Percentiles rank a stretch among this genome's conserved stretches.
Evolutionary conservation across 179 eudicot genomes (phyloP).

Genomic region (Corrigiola litoralis): DNA sequence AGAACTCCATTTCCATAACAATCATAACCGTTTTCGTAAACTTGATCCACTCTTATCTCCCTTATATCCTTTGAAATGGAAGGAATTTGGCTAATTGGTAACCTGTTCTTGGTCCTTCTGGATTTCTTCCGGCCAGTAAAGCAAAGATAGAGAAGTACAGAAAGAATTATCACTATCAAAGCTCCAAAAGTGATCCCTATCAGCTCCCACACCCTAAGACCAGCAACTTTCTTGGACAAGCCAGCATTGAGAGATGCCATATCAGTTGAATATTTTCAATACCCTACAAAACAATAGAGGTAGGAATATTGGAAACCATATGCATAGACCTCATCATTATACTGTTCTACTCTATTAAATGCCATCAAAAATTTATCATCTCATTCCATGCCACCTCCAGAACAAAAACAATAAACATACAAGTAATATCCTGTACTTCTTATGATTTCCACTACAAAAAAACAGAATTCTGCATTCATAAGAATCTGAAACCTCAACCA

Average conservation of each 20-base stretch:
- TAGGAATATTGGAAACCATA: neutral
- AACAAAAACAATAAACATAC: neutral
- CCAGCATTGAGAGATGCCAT: conserved; percentile 64
- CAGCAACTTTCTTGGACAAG: conserved; percentile 55
- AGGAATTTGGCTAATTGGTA: conserved; percentile 62
- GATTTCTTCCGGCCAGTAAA: conserved; percentile 54
- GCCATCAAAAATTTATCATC: no score
- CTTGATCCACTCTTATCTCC: conserved; percentile 61
- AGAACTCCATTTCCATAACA: conserved; percentile 24
- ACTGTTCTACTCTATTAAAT: no score
- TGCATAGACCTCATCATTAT: neutral
- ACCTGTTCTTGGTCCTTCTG: conserved; percentile 26
- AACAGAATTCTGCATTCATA: conserved; percentile 8
- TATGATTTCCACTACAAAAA: conserved; percentile 10
- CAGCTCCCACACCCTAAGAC: conserved; percentile 71
- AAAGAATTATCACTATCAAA: conserved; percentile 44
- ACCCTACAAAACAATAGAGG: conserved; percentile 19
- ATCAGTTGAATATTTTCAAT: neutral
- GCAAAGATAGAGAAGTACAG: conserved; percentile 52
- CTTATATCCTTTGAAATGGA: conserved; percentile 56
- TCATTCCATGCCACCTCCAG: no score
- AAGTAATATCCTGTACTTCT: conserved; percentile 1
- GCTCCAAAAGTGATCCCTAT: conserved; percentile 55
- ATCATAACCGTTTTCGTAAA: conserved; percentile 30
- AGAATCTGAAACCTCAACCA: conserved; percentile 10